phyloP scores from a whole-genome alignment of 176 grass and related monocot genomes.

The Secale cereale region DNA sequence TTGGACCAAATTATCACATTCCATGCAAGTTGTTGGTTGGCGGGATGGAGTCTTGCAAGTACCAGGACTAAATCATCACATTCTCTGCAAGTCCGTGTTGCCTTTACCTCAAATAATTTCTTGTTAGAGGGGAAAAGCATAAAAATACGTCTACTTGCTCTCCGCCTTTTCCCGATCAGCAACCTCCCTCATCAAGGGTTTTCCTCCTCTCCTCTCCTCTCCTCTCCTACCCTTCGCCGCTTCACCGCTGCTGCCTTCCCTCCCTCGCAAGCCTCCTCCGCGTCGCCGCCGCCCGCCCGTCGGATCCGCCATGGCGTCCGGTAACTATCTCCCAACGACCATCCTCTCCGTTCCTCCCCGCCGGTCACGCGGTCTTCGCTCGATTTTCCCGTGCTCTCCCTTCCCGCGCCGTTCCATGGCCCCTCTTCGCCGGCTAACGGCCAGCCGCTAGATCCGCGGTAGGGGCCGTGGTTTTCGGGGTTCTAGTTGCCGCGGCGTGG shows the following conservation, averaged over 20 bases:
- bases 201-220: background rate
- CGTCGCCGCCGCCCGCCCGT: background rate
- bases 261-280: background rate
- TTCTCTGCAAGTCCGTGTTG: too few species aligned
- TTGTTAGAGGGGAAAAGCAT: background rate
- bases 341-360: too few species aligned
- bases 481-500: background rate
- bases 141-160: background rate
- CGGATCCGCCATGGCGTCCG: conserved; percentile 40
- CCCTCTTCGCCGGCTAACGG: background rate
- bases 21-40: too few species aligned
- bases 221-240: background rate
- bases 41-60: too few species aligned
- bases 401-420: background rate
- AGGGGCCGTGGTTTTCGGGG: background rate
- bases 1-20: too few species aligned
- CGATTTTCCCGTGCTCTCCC: background rate
- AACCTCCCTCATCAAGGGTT: conserved; percentile 16
- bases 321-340: background rate
- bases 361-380: background rate
- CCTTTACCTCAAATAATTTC: background rate
- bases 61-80: too few species aligned
- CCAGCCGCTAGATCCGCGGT: conserved; percentile 16
- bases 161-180: background rate
- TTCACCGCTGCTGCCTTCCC: background rate